Evolutionary conservation across 2,329 filamentous ascomycete species (phyloP).

Genomic region (Neonectria faginata): DNA sequence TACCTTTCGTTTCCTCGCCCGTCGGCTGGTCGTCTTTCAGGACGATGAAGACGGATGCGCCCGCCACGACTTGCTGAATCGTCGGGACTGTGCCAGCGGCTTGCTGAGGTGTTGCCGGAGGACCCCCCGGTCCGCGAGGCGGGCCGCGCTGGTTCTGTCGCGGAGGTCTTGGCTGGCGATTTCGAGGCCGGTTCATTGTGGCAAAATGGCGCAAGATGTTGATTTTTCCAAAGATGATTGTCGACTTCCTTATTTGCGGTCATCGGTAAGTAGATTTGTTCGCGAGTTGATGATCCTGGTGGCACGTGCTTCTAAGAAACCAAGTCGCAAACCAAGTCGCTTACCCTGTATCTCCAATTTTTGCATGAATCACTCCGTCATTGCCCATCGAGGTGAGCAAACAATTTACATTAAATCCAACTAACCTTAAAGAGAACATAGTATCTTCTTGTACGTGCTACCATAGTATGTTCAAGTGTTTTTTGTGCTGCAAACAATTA

Average conservation of each 20-base stretch:
- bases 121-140: constrained; percentile 29
- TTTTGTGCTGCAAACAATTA: no score
- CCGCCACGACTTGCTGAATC: constrained; percentile 66
- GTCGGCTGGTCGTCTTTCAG: constrained; percentile 82
- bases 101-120: constrained; percentile 51
- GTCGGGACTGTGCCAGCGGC: constrained; percentile 58
- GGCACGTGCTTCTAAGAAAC: background rate
- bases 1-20: constrained; percentile 75
- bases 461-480: no score
- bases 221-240: background rate
- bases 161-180: constrained; percentile 48
- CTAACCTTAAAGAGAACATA: background rate
- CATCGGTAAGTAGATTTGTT: background rate
- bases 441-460: no score
- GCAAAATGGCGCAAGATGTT: background rate
- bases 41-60: constrained; percentile 76
- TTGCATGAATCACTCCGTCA: background rate
- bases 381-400: background rate
- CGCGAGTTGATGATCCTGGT: background rate
- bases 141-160: constrained; percentile 38
- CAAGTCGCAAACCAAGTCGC: background rate
- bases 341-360: background rate
- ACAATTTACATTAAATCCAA: background rate
- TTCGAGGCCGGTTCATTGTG: constrained; percentile 50
- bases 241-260: background rate